Base-by-base conservation (phyloP, 768 basidiomycete species). In the Boletellus emodensis region DNA sequence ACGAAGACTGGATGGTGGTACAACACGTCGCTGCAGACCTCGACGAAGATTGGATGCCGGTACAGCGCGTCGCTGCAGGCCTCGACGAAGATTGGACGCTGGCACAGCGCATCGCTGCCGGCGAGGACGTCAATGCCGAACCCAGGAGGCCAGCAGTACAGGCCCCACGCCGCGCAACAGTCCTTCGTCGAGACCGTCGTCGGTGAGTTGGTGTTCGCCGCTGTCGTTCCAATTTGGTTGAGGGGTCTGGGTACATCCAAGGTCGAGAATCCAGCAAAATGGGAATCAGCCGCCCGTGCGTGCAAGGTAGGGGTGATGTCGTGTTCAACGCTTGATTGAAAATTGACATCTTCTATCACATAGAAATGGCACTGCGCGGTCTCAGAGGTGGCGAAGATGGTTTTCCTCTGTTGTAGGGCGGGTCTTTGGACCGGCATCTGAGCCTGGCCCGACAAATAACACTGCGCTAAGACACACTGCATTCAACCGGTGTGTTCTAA, bases 361-460 rank as follows among this genome's bases (percentile, higher is more conserved):
- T 39, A 61, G 57, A 35, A 45, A 32, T 8, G 6, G 20, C 9
- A 2, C 24, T 4, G 24, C 6, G 24, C 6, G 33, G 10, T 49
- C 53, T 14, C 45, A 57, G 43, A 56, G 44, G 8, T 60, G 51
- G 60, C 48, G 49, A 4, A n/a, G 58, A 26, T 64, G 62, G 67
- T 5, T 68, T 4, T 32, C 46, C 32, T 56, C 56, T 40, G 2
- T 61, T 32, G 40, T 57, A 6, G 39, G 6, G 13, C 40, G 52
- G 43, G 18, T 22, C 14, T 30, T 46, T 12, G 17, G 38, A 3
- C 15, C 35, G 1, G 13, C 36, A 8, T 10, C 26, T 8, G 4
- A 17, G 11, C 36, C 45, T 22, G 12, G 13, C 15, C 11, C 20
- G 2, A 38, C 34, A 12, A 46, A 32, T 18, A 15, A 40, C 0